Base-by-base conservation (phyloP, 495 filamentous ascomycete species). In the Lentithecium fluviatile region DNA sequence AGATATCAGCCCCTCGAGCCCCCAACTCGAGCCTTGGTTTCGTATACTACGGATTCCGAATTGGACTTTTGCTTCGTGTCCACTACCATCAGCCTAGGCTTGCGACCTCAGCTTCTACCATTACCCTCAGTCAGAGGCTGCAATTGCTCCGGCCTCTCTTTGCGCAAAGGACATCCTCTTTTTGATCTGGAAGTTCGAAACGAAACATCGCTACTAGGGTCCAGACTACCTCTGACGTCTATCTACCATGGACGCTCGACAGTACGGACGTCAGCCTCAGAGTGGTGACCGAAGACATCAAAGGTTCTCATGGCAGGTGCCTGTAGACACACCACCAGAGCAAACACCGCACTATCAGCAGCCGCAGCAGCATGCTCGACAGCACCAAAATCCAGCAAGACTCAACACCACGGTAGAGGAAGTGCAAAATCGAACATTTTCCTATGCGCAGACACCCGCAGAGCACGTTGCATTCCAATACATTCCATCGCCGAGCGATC, bases 271-370 rank as follows among this genome's bases (percentile, higher is more conserved):
- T 23, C 56, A 60, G 50, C 54, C 48, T 54, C 54, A 61, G 52
- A 17, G 45, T 12, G n/a, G 12, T 12, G 53, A 64, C 15, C 59
- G 45, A 6, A 53, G 59, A 34, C 59, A 67, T 45, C 54, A 67
- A 21, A 47, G 65, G 17, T 67, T 67, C 40, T 67, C 65, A 21
- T 67, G 65, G 65, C 65, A 67, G 54, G 43, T 26, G 1, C 63
- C 56, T 15, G 25, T n/a, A 20, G 23, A 29, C 6, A 46, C 26
- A 20, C 38, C 60, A 45, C 52, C 43, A 29, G 60, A 56, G 38
- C 48, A 53, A 43, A 29, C 48, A 23, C 13, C 40, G 20, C 42
- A 36, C 40, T 50, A 51, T 25, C 60, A 56, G 17, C 56, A 54
- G 12, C 55, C 36, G 24, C 56, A 37, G 11, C 62, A 8, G 10